Evolutionary conservation across 208 protist species (phyloP).

Genomic region (Entamoeba histolytica): DNA sequence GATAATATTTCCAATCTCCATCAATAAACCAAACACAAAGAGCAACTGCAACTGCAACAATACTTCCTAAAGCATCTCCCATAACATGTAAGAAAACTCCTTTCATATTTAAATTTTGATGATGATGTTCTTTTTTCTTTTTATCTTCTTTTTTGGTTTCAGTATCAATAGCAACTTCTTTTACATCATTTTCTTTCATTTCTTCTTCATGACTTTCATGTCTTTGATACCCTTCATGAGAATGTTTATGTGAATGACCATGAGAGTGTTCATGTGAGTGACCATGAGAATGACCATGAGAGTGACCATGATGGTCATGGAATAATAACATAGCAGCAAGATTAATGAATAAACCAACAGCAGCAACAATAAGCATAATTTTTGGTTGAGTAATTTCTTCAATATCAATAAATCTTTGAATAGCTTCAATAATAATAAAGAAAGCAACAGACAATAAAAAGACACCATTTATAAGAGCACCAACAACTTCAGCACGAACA

Average conservation of each 20-base stretch:
- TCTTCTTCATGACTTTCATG: conserved; percentile 13
- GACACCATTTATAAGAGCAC: conserved; percentile 1
- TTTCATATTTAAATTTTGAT: background rate
- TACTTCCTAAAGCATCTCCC: conserved; percentile 39
- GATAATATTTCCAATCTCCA: conserved; percentile 22
- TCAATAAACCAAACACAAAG: conserved; percentile 21
- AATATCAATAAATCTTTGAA: conserved; percentile 13
- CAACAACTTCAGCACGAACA: conserved; percentile 1
- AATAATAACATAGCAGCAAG: conserved; percentile 7
- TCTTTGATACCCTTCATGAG: conserved; percentile 8
- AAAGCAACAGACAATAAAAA: background rate
- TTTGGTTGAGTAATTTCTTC: background rate
- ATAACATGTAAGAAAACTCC: conserved; percentile 44
- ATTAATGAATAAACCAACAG: conserved; percentile 14
- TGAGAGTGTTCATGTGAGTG: conserved; percentile 23
- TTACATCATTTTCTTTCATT: background rate
- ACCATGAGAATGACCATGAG: conserved; percentile 28
- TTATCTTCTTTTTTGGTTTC: background rate
- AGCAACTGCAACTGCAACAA: conserved; percentile 35
- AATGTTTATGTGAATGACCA: conserved; percentile 11
- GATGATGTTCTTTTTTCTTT: background rate
- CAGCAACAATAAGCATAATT: conserved; percentile 12
- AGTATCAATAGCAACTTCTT: background rate
- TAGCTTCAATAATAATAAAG: conserved; percentile 2
- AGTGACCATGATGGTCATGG: conserved; percentile 15